Evolutionary conservation across 2,329 filamentous ascomycete species (phyloP).

Genomic region (Alternaria sp.): DNA sequence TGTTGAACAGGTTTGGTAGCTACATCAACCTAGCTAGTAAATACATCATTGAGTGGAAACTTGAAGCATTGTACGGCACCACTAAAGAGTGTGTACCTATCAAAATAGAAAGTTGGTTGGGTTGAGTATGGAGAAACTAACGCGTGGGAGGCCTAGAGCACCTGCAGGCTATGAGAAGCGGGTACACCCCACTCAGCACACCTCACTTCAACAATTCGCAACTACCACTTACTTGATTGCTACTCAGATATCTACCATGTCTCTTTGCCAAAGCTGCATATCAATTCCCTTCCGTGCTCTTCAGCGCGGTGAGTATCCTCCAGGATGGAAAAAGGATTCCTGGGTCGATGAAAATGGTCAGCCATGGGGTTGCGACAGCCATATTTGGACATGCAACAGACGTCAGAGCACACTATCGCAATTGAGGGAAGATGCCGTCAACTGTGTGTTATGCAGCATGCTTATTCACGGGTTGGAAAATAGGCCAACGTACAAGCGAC

Average conservation of each 20-base stretch:
- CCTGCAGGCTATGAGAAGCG: background rate
- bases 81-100: background rate
- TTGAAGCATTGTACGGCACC: background rate
- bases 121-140: background rate
- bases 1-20: background rate
- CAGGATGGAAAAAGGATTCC: background rate
- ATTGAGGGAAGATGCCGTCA: background rate
- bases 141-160: background rate
- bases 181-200: background rate
- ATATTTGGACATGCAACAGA: background rate
- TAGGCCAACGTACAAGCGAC: background rate
- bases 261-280: background rate
- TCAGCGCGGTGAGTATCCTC: background rate
- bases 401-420: background rate
- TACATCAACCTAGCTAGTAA: background rate
- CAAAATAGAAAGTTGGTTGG: background rate
- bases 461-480: background rate
- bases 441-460: background rate
- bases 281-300: background rate
- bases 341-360: background rate
- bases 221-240: fast-evolving
- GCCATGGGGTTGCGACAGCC: background rate
- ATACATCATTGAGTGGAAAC: background rate
- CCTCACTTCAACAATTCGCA: background rate
- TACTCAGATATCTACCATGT: background rate